Conservation (phyloP, 2,329 filamentous ascomycete genomes). For the Arthrobotrys conoides region DNA sequence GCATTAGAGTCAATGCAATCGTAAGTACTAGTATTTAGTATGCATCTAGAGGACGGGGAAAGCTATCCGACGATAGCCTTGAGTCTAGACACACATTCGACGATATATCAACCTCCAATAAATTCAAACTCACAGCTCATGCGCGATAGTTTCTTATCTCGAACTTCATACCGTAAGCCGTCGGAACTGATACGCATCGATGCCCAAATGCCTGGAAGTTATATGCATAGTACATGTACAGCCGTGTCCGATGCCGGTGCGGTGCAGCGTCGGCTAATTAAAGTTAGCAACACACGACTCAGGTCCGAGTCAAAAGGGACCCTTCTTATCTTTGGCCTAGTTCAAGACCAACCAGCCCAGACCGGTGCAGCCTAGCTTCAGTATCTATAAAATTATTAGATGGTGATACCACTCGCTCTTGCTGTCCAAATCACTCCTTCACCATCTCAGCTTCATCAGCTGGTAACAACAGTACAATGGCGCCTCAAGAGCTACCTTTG, state of each 20-base stretch:
- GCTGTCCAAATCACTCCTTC: not conserved
- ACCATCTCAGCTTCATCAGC: not conserved
- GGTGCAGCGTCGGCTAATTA: conserved; percentile 45
- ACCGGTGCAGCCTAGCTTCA: conserved; percentile 23
- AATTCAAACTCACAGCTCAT: no score
- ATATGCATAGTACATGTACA: not conserved
- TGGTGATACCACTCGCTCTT: conserved; percentile 30
- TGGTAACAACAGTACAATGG: conserved; percentile 49
- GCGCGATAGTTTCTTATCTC: no score
- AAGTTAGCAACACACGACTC: conserved; percentile 30
- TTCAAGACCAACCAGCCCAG: conserved; percentile 11
- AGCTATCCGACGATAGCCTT: no score
- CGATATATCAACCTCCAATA: no score
- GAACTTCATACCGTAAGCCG: no score
- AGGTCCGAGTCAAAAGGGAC: not conserved
- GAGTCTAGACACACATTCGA: no score
- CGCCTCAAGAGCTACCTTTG: conserved; percentile 82
- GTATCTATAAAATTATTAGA: conserved; percentile 28
- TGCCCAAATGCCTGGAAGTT: not conserved
- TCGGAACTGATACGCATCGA: not conserved
- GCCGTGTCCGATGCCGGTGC: conserved; percentile 54
- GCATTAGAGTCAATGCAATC: no score
- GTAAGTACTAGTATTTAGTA: no score
- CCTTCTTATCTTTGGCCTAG: conserved; percentile 35
- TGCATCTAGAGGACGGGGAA: not conserved